Base-by-base conservation (phyloP, 768 basidiomycete species). In the Lyophyllum decastes region DNA sequence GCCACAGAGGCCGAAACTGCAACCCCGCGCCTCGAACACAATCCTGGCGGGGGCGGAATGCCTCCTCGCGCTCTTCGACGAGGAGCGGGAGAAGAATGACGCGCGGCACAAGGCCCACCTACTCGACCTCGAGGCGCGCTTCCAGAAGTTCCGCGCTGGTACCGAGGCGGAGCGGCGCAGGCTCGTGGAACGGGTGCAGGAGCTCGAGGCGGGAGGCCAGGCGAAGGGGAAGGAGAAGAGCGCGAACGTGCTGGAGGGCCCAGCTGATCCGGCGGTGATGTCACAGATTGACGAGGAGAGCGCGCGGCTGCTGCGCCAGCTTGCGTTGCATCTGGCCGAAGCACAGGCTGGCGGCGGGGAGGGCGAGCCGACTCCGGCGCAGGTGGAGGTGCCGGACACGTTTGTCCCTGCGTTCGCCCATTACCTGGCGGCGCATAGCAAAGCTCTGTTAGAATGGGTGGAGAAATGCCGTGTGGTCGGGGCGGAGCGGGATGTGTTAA, bases 381-480 rank as follows among this genome's bases (percentile, higher is more conserved):
- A 52, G 19, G 14, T 17, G 7, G 33, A 17, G 12, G 17, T 59
- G n/a, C 45, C 61, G 5, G 47, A 51, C 9, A 6, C 11, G 22
- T 59, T 59, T 3, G 30, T 59, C 2, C 58, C 61, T 9, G 44
- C 35, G n/a, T 40, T 62, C 10, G 41, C 58, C 3, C 58, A 57
- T 26, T 62, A 59, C 35, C 27, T 62, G 12, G 34, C 51, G 34
- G 49, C 38, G 3, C 51, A 59, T 27, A 51, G 30, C 9, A 34
- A 44, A 24, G 43, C 27, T 12, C 4, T 62, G 25, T 46, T 33
- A 4, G 52, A 43, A 7, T 27, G 52, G 9, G 40, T 56, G 35
- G 48, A 45, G 21, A 57, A 59, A 19, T 9, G 25, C 7, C 34
- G 30, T 26, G 51, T 26, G 11, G 16, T n/a, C 2, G 54, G 52